Evolutionary conservation across 257 asterid genomes (phyloP).

Genomic region (Penstemon davidsonii): DNA sequence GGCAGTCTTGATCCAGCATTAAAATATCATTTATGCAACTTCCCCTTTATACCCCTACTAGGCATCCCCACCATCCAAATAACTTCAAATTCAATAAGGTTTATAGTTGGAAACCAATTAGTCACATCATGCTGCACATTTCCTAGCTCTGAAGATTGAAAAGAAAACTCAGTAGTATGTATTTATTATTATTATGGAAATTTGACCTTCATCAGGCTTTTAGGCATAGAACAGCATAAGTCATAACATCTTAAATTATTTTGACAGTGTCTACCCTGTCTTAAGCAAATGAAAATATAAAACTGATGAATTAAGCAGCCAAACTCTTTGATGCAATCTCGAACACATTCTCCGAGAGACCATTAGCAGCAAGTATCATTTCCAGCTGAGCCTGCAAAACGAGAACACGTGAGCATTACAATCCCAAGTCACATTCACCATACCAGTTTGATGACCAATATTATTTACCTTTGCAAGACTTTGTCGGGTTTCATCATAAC

Average conservation of each 20-base stretch:
- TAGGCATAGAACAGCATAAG: not conserved
- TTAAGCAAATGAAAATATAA: not conserved
- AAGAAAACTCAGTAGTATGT: not conserved
- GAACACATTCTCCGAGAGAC: constrained; percentile 83
- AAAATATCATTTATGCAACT: not conserved
- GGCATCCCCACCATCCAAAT: not conserved
- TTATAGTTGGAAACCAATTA: too few relatives aligned
- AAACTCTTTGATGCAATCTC: constrained; percentile 95
- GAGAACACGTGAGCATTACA: not conserved
- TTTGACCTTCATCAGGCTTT: too few relatives aligned
- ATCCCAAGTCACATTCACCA: not conserved
- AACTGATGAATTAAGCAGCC: constrained; percentile 47
- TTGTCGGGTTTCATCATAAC: constrained; percentile 80
- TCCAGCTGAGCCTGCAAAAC: constrained; percentile 76
- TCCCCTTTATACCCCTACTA: not conserved
- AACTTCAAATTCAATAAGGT: not conserved
- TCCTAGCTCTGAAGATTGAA: not conserved
- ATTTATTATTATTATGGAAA: too few relatives aligned
- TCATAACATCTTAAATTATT: not conserved
- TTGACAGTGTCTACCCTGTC: too few relatives aligned
- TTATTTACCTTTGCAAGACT: constrained; percentile 66
- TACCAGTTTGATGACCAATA: not conserved
- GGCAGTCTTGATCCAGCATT: too few relatives aligned
- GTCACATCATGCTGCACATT: not conserved
- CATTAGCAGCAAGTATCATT: constrained; percentile 69